Evolutionary conservation across 2,329 filamentous ascomycete species (phyloP), one percentile per base, ranked within the genome.

Genomic region (Aspergillus quadrilineatus): DNA sequence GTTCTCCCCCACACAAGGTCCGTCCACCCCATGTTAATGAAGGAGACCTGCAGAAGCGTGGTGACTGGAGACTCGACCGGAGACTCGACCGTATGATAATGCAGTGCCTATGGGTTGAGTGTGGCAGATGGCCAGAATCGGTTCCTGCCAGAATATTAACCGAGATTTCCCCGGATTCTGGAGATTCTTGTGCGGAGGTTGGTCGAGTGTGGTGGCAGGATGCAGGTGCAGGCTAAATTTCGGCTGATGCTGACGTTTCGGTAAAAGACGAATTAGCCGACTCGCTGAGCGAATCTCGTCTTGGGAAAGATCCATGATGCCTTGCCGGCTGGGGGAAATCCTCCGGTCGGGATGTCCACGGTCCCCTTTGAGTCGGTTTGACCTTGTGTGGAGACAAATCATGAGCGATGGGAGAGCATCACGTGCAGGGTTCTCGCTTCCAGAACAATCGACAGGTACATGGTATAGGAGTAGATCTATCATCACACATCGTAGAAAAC

Each of bases 101-200:
- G 37, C 36, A 4, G 14, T 9, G 10, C 14, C 22, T 22, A 22
- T 22, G 22, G 22, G 22, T 22, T 22, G 22, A 22, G 22, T 22
- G 22, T 22, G 22, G 22, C 22, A 22, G 22, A 22, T 22, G 22
- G 22, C 22, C 22, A 22, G 22, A 22, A 22, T 4, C 22, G 22
- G 22, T 22, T 22, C 22, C 22, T 22, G 22, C 22, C 17, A 22
- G 22, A 22, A 22, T 49, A 53, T 56, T 59, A 59, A 56, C 57
- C 57, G 57, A 59, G 57, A 28, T 22, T 57, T 56, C 57, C 57
- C 57, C 57, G 9, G 53, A 56, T 59, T 59, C 6, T 42, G n/a
- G 39, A 22, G 22, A 7, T 17, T 47, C 32, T 8, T 34, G 17
- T 30, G 47, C 14, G 48, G 48, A 42, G 37, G 7, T 3, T 14